Percentiles rank a stretch among this genome's conserved stretches.
phyloP scores from a whole-genome alignment of 306 rosid genomes.

The Prunus campanulata region DNA sequence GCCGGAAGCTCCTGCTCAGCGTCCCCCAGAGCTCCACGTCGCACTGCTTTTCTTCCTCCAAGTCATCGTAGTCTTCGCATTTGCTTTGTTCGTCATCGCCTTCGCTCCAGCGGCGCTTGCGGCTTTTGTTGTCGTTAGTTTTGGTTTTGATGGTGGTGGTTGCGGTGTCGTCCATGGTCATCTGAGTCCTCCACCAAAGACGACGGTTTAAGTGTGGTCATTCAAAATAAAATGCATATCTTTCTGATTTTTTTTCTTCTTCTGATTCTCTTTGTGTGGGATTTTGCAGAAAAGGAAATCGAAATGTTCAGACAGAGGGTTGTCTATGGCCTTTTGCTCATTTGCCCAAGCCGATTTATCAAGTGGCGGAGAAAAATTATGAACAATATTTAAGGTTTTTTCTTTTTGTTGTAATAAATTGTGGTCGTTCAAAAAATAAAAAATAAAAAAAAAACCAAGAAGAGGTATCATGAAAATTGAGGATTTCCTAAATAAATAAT shows the following conservation, averaged over 20 bases:
- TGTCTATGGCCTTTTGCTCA: neutral
- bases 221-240: neutral
- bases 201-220: neutral
- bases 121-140: neutral
- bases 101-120: neutral
- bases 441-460: too few species aligned
- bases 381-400: too few species aligned
- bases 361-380: too few species aligned
- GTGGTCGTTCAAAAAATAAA: too few species aligned
- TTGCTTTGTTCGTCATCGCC: neutral
- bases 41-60: neutral
- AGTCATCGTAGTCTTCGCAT: neutral
- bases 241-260: neutral
- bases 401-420: too few species aligned
- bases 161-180: neutral
- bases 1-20: conserved; percentile 42
- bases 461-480: too few species aligned
- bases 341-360: neutral
- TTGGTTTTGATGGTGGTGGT: neutral
- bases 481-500: too few species aligned
- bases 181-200: neutral
- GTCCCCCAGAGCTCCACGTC: conserved; percentile 60
- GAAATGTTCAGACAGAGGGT: neutral
- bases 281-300: neutral
- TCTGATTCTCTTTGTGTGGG: neutral